Base-by-base conservation (phyloP, 2,329 filamentous ascomycete genomes). In the Fusarium pilosicola region DNA sequence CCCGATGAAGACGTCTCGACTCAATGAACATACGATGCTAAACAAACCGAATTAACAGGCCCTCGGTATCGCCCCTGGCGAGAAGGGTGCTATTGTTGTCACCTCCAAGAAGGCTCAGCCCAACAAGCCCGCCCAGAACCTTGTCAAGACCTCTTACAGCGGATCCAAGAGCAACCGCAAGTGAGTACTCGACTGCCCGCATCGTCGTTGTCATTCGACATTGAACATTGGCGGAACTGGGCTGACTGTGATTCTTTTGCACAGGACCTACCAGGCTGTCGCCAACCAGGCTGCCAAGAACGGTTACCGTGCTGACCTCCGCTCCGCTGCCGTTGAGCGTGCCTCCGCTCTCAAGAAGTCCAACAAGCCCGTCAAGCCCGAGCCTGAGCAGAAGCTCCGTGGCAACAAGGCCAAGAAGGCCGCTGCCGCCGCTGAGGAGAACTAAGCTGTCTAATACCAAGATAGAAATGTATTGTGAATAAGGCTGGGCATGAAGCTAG, bases 251-350 rank as follows among this genome's bases (percentile, higher is more conserved):
- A 63, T 69, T 80, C 69, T 34, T 59, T 39, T 18, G 65, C 75
- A 57, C 76, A 96, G 94, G 90, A 92, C 93, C 87, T 98, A 95
- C 92, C 94, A 93, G 88, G 89, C 89, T 80, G 91, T 98, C 83
- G 95, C 95, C 86, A 93, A 90, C 88, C 88, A 88, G 84, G 91
- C 92, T 80, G 93, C 94, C 84, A 95, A 94, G 91, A 89, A 89
- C 83, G 90, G 92, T 82, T 99, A 98, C 92, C 94, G 93, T 80
- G 81, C 89, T 80, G 93, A 96, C 83, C 89, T 95, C 85, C 92
- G 92, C 79, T 86, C 89, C 81, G 88, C 88, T 80, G 95, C 96
- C 80, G 92, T 98, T 81, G 88, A 94, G 85, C 94, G 96, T 82
- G 94, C 93, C 82, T 95, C 92, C 81, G 94, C 95, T 81, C 90